These are phyloP conservation scores for Polygonum maritimum DNA, from an alignment of 148 eudicot genomes.

Conservation along the genomic window DNA sequence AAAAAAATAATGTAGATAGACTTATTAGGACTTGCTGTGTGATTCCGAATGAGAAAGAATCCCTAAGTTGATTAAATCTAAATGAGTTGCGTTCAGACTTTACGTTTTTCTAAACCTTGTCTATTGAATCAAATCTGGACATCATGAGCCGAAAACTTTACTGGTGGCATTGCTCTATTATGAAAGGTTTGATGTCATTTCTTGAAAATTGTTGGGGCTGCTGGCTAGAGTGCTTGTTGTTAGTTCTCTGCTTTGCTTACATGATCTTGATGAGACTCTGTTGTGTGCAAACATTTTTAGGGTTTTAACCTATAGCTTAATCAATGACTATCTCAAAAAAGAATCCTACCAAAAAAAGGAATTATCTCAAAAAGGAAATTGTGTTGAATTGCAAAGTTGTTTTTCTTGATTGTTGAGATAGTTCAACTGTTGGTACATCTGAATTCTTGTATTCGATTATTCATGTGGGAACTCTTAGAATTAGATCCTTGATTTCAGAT, in stretches of 20 bases:
- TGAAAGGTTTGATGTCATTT: not conserved
- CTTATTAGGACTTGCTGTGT: no score
- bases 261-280: not conserved
- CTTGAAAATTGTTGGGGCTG: not conserved
- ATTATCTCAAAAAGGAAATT: not conserved
- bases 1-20: no score
- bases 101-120: not conserved
- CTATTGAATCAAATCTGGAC: not conserved
- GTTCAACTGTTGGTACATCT: not conserved
- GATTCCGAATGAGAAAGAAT: no score
- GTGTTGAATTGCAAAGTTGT: not conserved
- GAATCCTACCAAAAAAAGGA: no score
- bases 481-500: slow-evolving; percentile 30
- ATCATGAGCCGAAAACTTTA: not conserved
- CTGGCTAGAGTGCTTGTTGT: not conserved
- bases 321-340: not conserved
- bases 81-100: not conserved
- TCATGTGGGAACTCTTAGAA: slow-evolving; percentile 15
- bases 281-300: not conserved
- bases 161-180: not conserved
- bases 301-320: not conserved
- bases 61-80: not conserved
- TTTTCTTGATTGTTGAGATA: not conserved
- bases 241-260: not conserved
- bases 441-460: not conserved